A percentile compares a stretch with the other conserved stretches of the same genome.
phyloP scores from a whole-genome alignment of 2,329 filamentous ascomycete genomes.

The Fusarium abutilonis region DNA sequence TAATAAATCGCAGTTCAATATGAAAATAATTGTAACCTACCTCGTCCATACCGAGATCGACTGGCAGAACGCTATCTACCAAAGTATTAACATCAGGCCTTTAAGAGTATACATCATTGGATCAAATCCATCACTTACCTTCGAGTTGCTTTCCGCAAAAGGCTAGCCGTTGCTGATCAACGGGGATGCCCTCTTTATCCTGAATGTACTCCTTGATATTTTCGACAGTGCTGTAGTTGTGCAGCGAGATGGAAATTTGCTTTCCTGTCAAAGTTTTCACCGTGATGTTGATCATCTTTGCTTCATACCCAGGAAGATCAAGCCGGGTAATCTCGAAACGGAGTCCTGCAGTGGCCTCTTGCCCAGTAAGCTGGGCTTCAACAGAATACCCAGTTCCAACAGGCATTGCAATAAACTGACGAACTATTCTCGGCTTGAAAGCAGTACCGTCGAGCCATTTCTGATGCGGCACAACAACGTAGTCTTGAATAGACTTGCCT shows the following conservation, averaged over 20 bases:
- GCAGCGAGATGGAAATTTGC: rapidly evolving
- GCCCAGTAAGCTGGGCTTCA: neutral
- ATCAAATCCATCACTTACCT: too few species aligned
- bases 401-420: slow-evolving; percentile 3
- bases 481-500: neutral
- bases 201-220: neutral
- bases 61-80: too few species aligned
- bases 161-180: too few species aligned
- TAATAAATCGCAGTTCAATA: too few species aligned
- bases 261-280: neutral
- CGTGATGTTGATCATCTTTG: neutral
- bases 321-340: slow-evolving; percentile 6
- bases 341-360: neutral
- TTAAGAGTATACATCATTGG: too few species aligned
- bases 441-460: neutral
- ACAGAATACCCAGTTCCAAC: neutral
- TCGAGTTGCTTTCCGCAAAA: too few species aligned
- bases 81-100: too few species aligned
- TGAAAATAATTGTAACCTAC: too few species aligned
- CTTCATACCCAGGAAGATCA: neutral
- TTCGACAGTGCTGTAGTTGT: neutral
- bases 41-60: too few species aligned
- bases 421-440: neutral
- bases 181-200: too few species aligned
- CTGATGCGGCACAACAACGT: neutral